Percentiles rank a stretch among this genome's conserved stretches.
These are phyloP conservation scores for Agrocybe pediades DNA, from an alignment of 768 basidiomycete genomes.

Conservation along the genomic window DNA sequence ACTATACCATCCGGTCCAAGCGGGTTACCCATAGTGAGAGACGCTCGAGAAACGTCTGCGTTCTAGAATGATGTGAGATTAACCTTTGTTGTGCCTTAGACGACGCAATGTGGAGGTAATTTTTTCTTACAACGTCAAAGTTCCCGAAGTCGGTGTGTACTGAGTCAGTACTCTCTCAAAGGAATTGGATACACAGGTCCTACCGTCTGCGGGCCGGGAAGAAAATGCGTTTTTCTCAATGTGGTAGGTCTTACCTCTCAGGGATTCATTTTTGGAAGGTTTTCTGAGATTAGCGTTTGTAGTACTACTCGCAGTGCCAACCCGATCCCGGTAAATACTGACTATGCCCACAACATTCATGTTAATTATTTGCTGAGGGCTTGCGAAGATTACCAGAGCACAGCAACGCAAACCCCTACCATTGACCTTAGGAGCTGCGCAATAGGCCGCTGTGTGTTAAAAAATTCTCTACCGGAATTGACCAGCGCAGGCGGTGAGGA, in stretches of 20 bases:
- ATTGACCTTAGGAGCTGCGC: too few species aligned
- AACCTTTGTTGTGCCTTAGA: neutral
- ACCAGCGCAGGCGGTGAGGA: too few species aligned
- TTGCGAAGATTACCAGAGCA: neutral
- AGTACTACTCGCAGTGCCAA: conserved; percentile 10
- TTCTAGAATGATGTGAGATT: neutral
- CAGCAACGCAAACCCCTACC: neutral
- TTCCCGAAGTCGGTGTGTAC: neutral
- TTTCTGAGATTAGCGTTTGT: too few species aligned
- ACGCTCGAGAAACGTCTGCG: neutral
- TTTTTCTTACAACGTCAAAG: too few species aligned
- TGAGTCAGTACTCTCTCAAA: neutral
- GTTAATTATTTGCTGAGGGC: neutral
- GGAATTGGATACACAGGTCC: conserved; percentile 2
- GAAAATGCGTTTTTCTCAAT: neutral
- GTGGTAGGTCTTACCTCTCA: neutral
- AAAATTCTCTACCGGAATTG: too few species aligned
- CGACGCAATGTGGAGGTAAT: conserved; percentile 13
- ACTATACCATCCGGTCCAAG: neutral
- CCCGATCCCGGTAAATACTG: conserved; percentile 3
- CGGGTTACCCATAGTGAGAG: neutral
- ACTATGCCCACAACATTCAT: neutral
- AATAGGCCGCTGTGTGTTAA: too few species aligned
- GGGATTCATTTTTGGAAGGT: neutral
- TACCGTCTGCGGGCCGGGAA: neutral